Evolutionary conservation across 768 basidiomycete genomes (phyloP).

Genomic region (Hemileccinum rubropunctum): DNA sequence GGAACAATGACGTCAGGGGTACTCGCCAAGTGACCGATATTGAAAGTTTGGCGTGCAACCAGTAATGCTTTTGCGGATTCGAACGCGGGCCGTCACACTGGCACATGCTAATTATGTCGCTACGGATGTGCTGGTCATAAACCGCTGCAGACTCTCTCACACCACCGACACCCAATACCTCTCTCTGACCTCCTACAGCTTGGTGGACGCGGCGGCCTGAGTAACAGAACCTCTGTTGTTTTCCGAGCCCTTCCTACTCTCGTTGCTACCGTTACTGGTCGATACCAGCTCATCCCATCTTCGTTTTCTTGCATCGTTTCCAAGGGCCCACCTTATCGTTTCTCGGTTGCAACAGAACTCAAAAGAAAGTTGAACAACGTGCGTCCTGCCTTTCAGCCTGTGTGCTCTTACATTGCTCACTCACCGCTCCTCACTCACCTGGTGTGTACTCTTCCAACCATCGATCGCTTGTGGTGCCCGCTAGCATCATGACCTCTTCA

Average conservation of each 20-base stretch:
- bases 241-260: neutral
- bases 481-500: constrained; percentile 19
- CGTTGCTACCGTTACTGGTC: neutral
- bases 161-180: neutral
- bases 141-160: neutral
- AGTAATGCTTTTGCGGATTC: neutral
- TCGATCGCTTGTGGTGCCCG: constrained; percentile 7
- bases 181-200: constrained; percentile 1
- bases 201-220: neutral
- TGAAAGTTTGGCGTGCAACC: neutral
- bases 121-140: constrained; percentile 9
- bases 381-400: neutral
- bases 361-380: constrained; percentile 1
- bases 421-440: neutral
- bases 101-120: constrained; percentile 3
- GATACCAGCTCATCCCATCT: neutral
- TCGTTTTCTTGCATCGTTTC: neutral
- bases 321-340: neutral
- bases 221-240: neutral
- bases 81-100: no score
- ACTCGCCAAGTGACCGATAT: neutral
- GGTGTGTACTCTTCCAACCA: neutral
- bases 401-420: neutral
- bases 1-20: constrained; percentile 27
- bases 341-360: neutral